These are phyloP conservation scores for Peronospora farinosa DNA, from an alignment of 352 stramenopile species.

Conservation along the genomic window DNA sequence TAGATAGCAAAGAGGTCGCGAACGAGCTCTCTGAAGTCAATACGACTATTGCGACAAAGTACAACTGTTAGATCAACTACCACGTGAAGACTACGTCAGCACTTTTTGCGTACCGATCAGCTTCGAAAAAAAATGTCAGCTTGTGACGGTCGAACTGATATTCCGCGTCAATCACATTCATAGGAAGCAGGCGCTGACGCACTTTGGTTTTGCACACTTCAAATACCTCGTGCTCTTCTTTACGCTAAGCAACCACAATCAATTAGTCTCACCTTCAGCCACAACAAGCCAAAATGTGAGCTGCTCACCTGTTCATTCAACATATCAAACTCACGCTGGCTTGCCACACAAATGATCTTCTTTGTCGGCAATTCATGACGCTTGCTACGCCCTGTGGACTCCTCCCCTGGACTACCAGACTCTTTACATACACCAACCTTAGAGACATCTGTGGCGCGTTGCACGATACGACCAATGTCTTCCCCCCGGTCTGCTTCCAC, in stretches of 20 bases:
- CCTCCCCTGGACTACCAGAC: conserved; percentile 27
- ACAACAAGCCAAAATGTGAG: conserved; percentile 1
- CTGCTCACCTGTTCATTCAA: conserved; percentile 75
- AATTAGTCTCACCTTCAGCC: neutral
- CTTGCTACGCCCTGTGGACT: conserved; percentile 44
- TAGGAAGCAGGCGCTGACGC: conserved; percentile 89
- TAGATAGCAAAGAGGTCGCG: conserved; percentile 98
- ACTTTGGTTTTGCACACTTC: conserved; percentile 96
- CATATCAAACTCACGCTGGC: conserved; percentile 88
- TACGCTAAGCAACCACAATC: conserved; percentile 36
- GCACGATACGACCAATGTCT: conserved; percentile 92
- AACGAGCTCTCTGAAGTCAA: conserved; percentile 97
- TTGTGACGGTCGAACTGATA: conserved; percentile 99
- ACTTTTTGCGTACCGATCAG: conserved; percentile 70
- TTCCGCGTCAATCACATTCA: conserved; percentile 97
- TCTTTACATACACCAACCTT: conserved; percentile 54
- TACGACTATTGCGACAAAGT: conserved; percentile 49
- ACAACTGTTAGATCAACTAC: conserved; percentile 4
- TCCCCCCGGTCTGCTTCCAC: conserved; percentile 96
- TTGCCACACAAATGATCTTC: conserved; percentile 91
- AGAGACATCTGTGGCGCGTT: conserved; percentile 77
- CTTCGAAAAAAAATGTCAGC: conserved; percentile 98
- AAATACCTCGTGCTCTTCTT: conserved; percentile 94
- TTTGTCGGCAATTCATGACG: conserved; percentile 78
- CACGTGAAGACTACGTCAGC: neutral